Evolutionary conservation across 1,139 yeast species (phyloP), one percentile per base, ranked within the genome.

Genomic region (Torulaspora globosa): DNA sequence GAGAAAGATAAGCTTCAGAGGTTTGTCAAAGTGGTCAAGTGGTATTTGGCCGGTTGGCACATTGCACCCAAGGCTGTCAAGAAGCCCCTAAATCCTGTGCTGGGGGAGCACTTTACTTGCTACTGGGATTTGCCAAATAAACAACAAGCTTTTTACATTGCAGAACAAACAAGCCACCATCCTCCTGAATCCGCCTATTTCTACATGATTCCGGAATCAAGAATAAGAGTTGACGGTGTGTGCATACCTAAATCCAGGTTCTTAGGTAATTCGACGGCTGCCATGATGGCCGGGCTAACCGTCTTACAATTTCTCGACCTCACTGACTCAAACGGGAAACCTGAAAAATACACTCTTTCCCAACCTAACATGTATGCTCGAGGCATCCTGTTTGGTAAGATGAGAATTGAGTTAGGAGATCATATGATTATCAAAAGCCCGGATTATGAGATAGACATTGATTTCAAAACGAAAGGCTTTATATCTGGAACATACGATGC

Each of bases 171-270:
- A 0, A 86, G 96, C 18, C 98, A 92, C 61, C 98, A 92, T 64
- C 98, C 98, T n/a, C 98, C 98, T 7, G 85, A 92, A 63, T 87
- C 97, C 0, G 84, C 96, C 0, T 92, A 92, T 67, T 92, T 90
- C 60, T 92, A 87, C 66, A 71, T 84, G 66, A 76, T 87, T 37
- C 98, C 98, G 0, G 85, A 82, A 49, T 78, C 76, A 53, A 79
- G 80, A 56, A 86, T 92, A 48, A 79, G 92, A 55, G 89, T 84
- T 12, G 98, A 92, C 62, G 98, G 98, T 33, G 76, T 85, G 2
- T 79, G 90, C 29, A 74, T 88, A 39, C 98, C 98, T 12, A 82
- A 78, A 59, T 89, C 97, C 1, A 79, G 79, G 61, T 94, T 92
- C 60, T 72, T 92, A 49, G 98, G 98, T 26, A 92, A 90, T 63